These are phyloP conservation scores for Synchytrium microbalum DNA, from an alignment of 371 early-diverging fungal genomes.

Conservation along the genomic window DNA sequence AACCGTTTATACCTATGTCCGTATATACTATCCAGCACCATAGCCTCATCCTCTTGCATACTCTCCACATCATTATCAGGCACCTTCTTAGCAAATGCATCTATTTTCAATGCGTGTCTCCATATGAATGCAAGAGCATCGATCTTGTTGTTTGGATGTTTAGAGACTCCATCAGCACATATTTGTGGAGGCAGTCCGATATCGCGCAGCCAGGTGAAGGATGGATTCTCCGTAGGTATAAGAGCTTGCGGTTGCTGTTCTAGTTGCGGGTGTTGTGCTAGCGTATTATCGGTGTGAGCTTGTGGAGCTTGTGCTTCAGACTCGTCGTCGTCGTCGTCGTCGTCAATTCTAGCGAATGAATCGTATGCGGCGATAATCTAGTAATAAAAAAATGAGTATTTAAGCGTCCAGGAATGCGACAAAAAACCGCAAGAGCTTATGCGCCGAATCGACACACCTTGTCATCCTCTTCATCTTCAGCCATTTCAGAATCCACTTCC, in stretches of 20 bases:
- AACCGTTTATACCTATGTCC: slow-evolving; percentile 9
- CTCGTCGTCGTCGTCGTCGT: slow-evolving; percentile 12
- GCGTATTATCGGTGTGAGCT: slow-evolving; percentile 6
- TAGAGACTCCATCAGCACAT: slow-evolving; percentile 13
- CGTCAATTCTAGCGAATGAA: not conserved
- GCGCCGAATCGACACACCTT: not conserved
- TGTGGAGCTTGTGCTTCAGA: not conserved
- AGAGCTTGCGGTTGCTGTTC: not conserved
- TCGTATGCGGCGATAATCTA: not conserved
- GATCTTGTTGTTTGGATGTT: slow-evolving; percentile 7
- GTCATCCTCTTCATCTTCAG: not conserved
- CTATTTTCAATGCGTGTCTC: not conserved
- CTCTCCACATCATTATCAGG: slow-evolving; percentile 7
- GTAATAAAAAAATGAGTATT: too few relatives aligned
- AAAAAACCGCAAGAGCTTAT: too few relatives aligned
- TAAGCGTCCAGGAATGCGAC: too few relatives aligned
- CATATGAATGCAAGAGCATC: slow-evolving; percentile 15
- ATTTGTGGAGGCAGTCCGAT: slow-evolving; percentile 16
- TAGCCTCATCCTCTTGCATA: slow-evolving; percentile 17
- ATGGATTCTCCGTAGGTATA: slow-evolving; percentile 5
- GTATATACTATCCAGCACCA: slow-evolving; percentile 19
- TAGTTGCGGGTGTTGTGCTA: not conserved
- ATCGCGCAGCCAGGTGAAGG: slow-evolving; percentile 11
- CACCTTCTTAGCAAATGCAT: not conserved
- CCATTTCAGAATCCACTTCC: not conserved